phyloP scores from a whole-genome alignment of 306 rosid genomes.

The Rosa chinensis region DNA sequence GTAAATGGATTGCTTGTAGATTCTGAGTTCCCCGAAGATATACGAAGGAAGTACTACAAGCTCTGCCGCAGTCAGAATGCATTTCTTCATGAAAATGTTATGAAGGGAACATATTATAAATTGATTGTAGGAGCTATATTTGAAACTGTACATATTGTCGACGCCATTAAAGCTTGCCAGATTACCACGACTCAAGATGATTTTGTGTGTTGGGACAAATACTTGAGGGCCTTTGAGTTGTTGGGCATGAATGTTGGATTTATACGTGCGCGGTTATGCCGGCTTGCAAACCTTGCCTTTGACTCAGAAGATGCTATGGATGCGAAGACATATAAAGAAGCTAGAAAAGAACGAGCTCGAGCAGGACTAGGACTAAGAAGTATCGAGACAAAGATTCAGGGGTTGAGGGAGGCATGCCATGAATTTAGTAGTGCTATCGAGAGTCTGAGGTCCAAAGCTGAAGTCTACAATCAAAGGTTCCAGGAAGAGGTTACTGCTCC shows the following conservation, averaged over 20 bases:
- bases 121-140: constrained; percentile 52
- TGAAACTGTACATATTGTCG: constrained; percentile 54
- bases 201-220: constrained; percentile 66
- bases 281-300: constrained; percentile 54
- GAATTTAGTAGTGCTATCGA: constrained; percentile 58
- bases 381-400: constrained; percentile 65
- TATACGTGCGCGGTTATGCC: constrained; percentile 48
- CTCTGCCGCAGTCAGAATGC: constrained; percentile 70
- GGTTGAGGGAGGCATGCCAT: constrained; percentile 65
- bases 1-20: constrained; percentile 59
- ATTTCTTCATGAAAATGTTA: constrained; percentile 69
- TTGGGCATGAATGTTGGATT: constrained; percentile 80
- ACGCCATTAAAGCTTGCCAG: constrained; percentile 54
- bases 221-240: constrained; percentile 61
- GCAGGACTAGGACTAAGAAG: constrained; percentile 53
- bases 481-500: constrained; percentile 52
- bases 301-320: constrained; percentile 44
- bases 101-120: constrained; percentile 44
- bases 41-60: constrained; percentile 60
- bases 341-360: constrained; percentile 37
- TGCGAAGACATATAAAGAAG: constrained; percentile 41
- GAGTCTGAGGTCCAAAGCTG: constrained; percentile 58
- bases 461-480: constrained; percentile 43
- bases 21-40: constrained; percentile 49
- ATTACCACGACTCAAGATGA: constrained; percentile 45